Base-by-base conservation (phyloP, 768 basidiomycete genomes). In the Rhodosporidiobolus sp. region DNA sequence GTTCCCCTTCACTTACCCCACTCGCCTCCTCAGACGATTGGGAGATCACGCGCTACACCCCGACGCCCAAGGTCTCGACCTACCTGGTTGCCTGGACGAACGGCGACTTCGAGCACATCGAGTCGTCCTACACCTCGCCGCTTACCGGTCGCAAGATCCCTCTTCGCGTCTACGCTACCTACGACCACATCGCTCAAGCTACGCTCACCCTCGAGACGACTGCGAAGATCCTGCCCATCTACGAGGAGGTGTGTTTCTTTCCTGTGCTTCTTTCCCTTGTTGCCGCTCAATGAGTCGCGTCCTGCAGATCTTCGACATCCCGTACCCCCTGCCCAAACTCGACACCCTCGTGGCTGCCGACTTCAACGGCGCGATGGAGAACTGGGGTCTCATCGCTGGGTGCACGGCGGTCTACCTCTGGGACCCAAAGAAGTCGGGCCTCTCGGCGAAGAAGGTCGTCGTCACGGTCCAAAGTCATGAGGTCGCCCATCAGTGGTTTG, bases 281-380 rank as follows among this genome's bases (percentile, higher is more conserved):
- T 12, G 24, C 3, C 34, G 17, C 35, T n/a, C n/a, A n/a, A n/a
- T n/a, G n/a, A 35, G 8, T 19, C 7, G 11, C 12, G 45, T 54
- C n/a, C 49, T 46, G 16, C 50, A 89, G 79, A 86, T 95, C 66
- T 97, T 97, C 79, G 88, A 94, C 75, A 88, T 97, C 74, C 90
- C 89, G 69, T 98, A 89, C 80, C 92, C 94, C 32, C 85, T 98
- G 35, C 92, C 93, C 10, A 97, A 98, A 83, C 85, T 98, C 55
- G 95, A 97, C 79, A 94, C 94, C 4, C 85, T 98, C 22, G 91
- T 92, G 67, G 93, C 88, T 9, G 86, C 86, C 63, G 94, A 96
- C 79, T 96, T 96, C 76, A 92, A 95, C 78, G 91, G 89, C 43
- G 81, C 79, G 16, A 77, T 77, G 76, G 94, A 96, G 81, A 94